Evolutionary conservation across 768 basidiomycete genomes (phyloP), one percentile per base, ranked within the genome.

Genomic region (Russula dissimulans): DNA sequence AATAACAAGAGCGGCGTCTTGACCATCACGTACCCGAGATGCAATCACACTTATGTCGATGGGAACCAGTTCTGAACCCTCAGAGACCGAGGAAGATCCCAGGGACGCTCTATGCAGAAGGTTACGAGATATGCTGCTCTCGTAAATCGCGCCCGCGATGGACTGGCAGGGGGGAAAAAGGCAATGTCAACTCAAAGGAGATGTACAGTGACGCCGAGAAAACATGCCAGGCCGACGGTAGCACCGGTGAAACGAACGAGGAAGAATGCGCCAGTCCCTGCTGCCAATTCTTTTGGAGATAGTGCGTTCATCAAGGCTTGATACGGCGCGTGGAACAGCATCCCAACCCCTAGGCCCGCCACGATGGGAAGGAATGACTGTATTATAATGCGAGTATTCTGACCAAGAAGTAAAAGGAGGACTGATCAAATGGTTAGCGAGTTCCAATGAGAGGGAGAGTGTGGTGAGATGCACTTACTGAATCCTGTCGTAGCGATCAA

Each of bases 221-320:
- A 12, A 69, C 85, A 66, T 71, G 89, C 90, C 74, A 93, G 72
- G 62, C 90, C 90, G 42, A 86, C 76, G 3, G 90, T 91, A 36
- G 90, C 88, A 9, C 90, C 90, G 41, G 89, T 91, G 73, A 92
- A 92, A 46, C 90, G 80, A 47, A 91, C 88, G 57, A 92, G 77
- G 73, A 93, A 92, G 71, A 92, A 93, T 11, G 89, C 89, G 68
- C 89, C 86, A 10, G 91, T 93, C 34, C 88, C 87, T 22, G 83
- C 79, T 4, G 90, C 89, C 54, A 91, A 70, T 65, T 91, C 85
- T 49, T 79, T 74, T 7, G 83, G 80, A 58, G 81, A 78, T 39
- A 92, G 71, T 12, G 85, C 81, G 60, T 78, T 79, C 51, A 81
- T 81, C 69, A 92, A 88, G 9, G 90, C 80, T 68, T 90, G 88